Evolutionary conservation across 2,329 filamentous ascomycete species (phyloP).

Genomic region (Aureobasidium sp.): DNA sequence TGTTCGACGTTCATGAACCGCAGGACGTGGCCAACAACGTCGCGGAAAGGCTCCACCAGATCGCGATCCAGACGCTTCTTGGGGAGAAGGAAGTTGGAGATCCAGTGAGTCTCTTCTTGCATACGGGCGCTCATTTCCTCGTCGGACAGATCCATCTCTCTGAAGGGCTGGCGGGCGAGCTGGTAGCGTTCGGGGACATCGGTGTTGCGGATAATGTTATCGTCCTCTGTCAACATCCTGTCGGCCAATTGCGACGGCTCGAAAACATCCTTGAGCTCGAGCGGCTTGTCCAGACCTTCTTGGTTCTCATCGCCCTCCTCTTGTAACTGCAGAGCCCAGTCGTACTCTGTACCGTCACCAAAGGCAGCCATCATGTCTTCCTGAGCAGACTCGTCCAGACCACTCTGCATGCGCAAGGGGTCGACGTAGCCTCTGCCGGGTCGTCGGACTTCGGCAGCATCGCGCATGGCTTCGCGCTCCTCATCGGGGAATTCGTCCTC

Average conservation of each 20-base stretch:
- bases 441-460: constrained; percentile 82
- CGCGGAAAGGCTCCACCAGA: constrained; percentile 74
- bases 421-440: constrained; percentile 64
- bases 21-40: constrained; percentile 82
- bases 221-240: constrained; percentile 89
- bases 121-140: constrained; percentile 59
- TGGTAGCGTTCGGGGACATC: constrained; percentile 95
- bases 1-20: constrained; percentile 94
- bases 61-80: constrained; percentile 68
- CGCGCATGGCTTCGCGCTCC: constrained; percentile 65
- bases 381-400: constrained; percentile 83
- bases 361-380: constrained; percentile 97
- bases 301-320: constrained; percentile 74
- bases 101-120: constrained; percentile 86
- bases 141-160: constrained; percentile 63
- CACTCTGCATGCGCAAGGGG: constrained; percentile 57
- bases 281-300: constrained; percentile 69
- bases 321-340: constrained; percentile 86
- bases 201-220: constrained; percentile 79
- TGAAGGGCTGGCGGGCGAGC: constrained; percentile 81
- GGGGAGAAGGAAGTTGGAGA: constrained; percentile 80
- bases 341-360: constrained; percentile 90
- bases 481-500: constrained; percentile 89
- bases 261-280: constrained; percentile 96
- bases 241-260: constrained; percentile 92